Percentiles rank a stretch among this genome's conserved stretches.
These are phyloP conservation scores for Hanseniaspora thailandica DNA, from an alignment of 805 yeast genomes.

Conservation along the genomic window DNA sequence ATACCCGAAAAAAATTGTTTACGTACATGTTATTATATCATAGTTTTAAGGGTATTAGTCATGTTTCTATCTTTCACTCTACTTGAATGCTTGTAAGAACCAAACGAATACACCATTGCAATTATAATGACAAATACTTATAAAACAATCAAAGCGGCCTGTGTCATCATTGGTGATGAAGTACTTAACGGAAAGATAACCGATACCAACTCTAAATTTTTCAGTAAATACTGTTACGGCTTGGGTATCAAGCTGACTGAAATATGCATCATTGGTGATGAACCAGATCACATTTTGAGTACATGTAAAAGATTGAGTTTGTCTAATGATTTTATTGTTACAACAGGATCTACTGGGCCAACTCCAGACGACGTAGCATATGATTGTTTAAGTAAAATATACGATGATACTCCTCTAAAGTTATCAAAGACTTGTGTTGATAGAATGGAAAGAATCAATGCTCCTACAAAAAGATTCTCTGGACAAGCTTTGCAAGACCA, in stretches of 20 bases:
- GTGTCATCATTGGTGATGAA: constrained; percentile 65
- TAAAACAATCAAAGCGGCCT: constrained; percentile 23
- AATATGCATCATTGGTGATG: constrained; percentile 69
- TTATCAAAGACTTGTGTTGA: constrained; percentile 48
- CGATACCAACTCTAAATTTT: constrained; percentile 64
- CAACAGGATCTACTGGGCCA: constrained; percentile 64
- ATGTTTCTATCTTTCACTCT: too few species aligned
- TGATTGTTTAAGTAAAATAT: constrained; percentile 59
- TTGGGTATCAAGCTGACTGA: constrained; percentile 55
- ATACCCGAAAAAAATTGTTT: neutral
- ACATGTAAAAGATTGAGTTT: constrained; percentile 36
- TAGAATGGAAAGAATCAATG: constrained; percentile 44
- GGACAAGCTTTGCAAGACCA: constrained; percentile 47
- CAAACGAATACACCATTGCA: neutral
- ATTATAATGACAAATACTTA: neutral
- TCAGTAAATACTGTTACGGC: constrained; percentile 59
- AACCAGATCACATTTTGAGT: constrained; percentile 47
- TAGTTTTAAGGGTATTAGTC: neutral
- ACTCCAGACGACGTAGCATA: constrained; percentile 88
- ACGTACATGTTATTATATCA: neutral
- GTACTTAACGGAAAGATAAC: constrained; percentile 72
- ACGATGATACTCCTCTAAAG: constrained; percentile 33
- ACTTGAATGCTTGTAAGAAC: too few species aligned
- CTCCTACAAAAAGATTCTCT: constrained; percentile 28
- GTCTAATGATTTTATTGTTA: constrained; percentile 55